Conservation (phyloP, 495 filamentous ascomycete genomes). For the Clohesyomyces aquaticus region DNA sequence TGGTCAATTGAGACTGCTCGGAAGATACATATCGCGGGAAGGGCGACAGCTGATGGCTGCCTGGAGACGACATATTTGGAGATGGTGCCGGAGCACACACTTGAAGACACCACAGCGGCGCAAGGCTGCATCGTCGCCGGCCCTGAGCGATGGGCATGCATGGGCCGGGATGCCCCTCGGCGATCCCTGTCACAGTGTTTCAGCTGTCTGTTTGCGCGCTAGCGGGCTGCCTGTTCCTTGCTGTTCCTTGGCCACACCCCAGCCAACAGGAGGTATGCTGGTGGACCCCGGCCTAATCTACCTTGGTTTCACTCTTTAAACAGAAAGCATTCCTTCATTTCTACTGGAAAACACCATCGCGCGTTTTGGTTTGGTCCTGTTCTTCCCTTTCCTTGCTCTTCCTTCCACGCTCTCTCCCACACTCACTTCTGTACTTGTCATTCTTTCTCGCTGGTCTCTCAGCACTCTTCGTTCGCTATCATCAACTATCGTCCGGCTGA, state of each 20-base stretch:
- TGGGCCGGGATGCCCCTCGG: conserved; percentile 24
- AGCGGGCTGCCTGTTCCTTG: conserved; percentile 19
- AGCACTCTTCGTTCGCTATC: conserved; percentile 3
- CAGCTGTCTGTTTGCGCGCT: conserved; percentile 26
- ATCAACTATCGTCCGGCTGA: conserved; percentile 2
- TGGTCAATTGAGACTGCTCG: too few relatives aligned
- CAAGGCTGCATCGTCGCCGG: conserved; percentile 28
- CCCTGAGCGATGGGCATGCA: too few relatives aligned
- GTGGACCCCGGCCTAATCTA: conserved; percentile 19
- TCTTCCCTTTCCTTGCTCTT: conserved; percentile 13
- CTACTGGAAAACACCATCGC: conserved; percentile 25
- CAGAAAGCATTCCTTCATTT: conserved; percentile 37
- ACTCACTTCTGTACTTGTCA: conserved; percentile 16
- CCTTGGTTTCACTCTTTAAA: conserved; percentile 34
- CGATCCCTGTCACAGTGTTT: conserved; percentile 32
- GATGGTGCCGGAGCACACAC: conserved; percentile 1
- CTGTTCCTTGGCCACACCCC: background rate
- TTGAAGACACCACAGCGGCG: background rate
- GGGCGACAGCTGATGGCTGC: too few relatives aligned
- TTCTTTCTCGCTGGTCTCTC: conserved; percentile 15
- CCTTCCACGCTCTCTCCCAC: conserved; percentile 8
- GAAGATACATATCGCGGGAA: too few relatives aligned
- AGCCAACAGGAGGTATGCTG: conserved; percentile 18
- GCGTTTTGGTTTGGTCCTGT: conserved; percentile 19
- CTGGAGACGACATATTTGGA: too few relatives aligned